Percentiles rank a stretch among this genome's conserved stretches.
phyloP scores from a whole-genome alignment of 768 basidiomycete genomes.

The Naematelia aurantialba region DNA sequence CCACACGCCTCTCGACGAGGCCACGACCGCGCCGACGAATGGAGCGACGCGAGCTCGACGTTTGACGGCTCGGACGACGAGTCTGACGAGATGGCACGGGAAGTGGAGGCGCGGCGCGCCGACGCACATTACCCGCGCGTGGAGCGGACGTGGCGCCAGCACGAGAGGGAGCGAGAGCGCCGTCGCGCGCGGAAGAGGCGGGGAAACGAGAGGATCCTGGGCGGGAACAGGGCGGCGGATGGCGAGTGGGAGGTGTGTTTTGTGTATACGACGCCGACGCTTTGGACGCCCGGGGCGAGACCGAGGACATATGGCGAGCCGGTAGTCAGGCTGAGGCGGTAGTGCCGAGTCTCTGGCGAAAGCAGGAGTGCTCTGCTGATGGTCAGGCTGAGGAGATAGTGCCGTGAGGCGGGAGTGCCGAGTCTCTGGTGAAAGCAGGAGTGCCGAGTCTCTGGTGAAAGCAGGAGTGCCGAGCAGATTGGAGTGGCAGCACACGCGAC shows the following conservation, averaged over 20 bases:
- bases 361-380: too few species aligned
- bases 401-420: too few species aligned
- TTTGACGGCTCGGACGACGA: constrained; percentile 25
- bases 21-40: constrained; percentile 26
- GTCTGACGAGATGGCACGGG: constrained; percentile 22
- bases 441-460: too few species aligned
- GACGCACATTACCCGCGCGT: constrained; percentile 38
- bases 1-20: constrained; percentile 10
- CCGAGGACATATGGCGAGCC: constrained; percentile 45
- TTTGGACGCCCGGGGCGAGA: constrained; percentile 40
- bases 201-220: constrained; percentile 9
- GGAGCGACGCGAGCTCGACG: constrained; percentile 21
- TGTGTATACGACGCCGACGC: constrained; percentile 30
- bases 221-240: constrained; percentile 1
- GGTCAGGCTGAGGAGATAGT: too few species aligned
- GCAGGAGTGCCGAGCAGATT: too few species aligned
- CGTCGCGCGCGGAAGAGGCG: constrained; percentile 13
- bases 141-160: constrained; percentile 30
- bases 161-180: constrained; percentile 25
- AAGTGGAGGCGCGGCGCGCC: constrained; percentile 23
- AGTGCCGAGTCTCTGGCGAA: background rate
- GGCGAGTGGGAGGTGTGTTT: constrained; percentile 45
- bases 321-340: constrained; percentile 23
- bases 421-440: too few species aligned
- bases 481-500: too few species aligned